Conservation (phyloP, 331 rosid genomes). For the Malus hybrid region DNA sequence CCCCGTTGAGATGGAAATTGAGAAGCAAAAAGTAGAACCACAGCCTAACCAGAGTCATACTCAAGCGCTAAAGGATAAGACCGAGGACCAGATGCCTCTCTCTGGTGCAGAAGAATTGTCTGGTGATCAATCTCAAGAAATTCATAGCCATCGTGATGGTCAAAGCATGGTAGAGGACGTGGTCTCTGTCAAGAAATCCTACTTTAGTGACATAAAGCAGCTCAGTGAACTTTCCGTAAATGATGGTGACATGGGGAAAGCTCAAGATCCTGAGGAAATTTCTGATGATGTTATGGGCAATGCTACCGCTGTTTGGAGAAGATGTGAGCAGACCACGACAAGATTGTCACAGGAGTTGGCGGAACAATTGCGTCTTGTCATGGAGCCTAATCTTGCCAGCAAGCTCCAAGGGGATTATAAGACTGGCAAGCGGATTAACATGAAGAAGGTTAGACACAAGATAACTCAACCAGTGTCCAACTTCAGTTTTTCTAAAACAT, state of each 20-base stretch:
- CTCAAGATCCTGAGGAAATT: constrained; percentile 33
- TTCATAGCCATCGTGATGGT: constrained; percentile 15
- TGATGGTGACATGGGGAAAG: constrained; percentile 63
- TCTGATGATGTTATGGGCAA: constrained; percentile 27
- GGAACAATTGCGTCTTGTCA: constrained; percentile 78
- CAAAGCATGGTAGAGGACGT: constrained; percentile 38
- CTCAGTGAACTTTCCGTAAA: constrained; percentile 41
- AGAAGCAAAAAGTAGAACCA: constrained; percentile 39
- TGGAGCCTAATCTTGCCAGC: constrained; percentile 92
- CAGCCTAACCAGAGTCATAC: constrained; percentile 26
- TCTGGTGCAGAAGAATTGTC: constrained; percentile 31
- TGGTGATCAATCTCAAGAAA: constrained; percentile 35
- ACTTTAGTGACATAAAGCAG: constrained; percentile 30
- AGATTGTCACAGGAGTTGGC: constrained; percentile 75
- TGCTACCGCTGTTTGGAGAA: constrained; percentile 65
- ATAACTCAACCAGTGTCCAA: neutral
- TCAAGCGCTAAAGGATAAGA: constrained; percentile 26
- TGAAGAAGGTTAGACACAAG: constrained; percentile 66
- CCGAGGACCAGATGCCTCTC: constrained; percentile 30
- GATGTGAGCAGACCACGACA: constrained; percentile 64
- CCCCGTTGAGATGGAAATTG: constrained; percentile 31
- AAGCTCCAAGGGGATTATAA: constrained; percentile 91
- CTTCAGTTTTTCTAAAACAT: neutral
- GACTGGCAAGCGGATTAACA: constrained; percentile 84
- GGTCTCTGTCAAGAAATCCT: constrained; percentile 53